These are phyloP conservation scores for Pichia exigua DNA, from an alignment of 805 yeast genomes.

Conservation along the genomic window DNA sequence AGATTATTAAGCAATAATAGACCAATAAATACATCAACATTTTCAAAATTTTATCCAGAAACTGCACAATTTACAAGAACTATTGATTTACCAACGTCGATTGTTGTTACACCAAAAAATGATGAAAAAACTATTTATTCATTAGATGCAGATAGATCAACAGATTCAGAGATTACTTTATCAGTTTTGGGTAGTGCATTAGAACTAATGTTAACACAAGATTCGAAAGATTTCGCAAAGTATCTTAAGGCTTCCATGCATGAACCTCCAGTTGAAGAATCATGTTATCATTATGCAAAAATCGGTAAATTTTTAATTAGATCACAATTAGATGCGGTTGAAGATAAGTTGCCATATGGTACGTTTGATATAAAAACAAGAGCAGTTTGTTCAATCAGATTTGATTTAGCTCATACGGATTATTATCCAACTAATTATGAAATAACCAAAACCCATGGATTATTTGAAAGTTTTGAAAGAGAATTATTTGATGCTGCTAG, in stretches of 20 bases:
- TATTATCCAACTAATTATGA: slow-evolving; percentile 59
- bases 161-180: slow-evolving; percentile 59
- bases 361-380: slow-evolving; percentile 88
- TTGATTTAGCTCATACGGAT: slow-evolving; percentile 54
- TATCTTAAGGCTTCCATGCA: slow-evolving; percentile 19
- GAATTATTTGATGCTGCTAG: slow-evolving; percentile 71
- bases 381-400: slow-evolving; percentile 80
- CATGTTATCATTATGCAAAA: slow-evolving; percentile 61
- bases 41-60: slow-evolving; percentile 38
- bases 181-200: slow-evolving; percentile 71
- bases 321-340: slow-evolving; percentile 85
- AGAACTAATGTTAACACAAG: slow-evolving; percentile 66
- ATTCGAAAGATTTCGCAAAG: slow-evolving; percentile 41
- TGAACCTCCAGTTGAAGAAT: slow-evolving; percentile 7
- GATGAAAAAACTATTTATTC: slow-evolving; percentile 36
- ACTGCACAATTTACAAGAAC: slow-evolving; percentile 32
- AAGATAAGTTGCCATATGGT: slow-evolving; percentile 72
- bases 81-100: slow-evolving; percentile 44
- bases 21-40: slow-evolving; percentile 38
- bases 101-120: slow-evolving; percentile 44
- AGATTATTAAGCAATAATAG: slow-evolving; percentile 55
- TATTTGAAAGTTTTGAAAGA: slow-evolving; percentile 71
- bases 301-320: slow-evolving; percentile 68
- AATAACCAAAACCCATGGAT: slow-evolving; percentile 53
- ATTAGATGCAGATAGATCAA: slow-evolving; percentile 61